Evolutionary conservation across 306 rosid species (phyloP).

Genomic region (Cicer arietinum): DNA sequence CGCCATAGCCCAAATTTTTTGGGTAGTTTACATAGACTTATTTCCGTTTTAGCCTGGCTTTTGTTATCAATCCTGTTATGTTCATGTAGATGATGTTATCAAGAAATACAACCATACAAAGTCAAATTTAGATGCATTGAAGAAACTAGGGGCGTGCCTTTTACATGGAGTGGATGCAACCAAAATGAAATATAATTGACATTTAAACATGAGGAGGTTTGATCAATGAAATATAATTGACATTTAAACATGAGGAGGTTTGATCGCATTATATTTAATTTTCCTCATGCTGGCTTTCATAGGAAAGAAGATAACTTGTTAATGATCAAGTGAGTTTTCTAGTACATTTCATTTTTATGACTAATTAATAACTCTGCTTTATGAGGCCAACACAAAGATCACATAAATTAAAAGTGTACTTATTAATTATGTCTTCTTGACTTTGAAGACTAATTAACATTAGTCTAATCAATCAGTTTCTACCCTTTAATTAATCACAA

Average conservation of each 20-base stretch:
- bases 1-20: too few relatives aligned
- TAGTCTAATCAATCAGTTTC: too few relatives aligned
- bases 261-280: slow-evolving; percentile 63
- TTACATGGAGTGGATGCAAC: slow-evolving; percentile 65
- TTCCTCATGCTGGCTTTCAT: slow-evolving; percentile 68
- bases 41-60: neutral
- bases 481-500: too few relatives aligned
- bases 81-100: slow-evolving; percentile 50
- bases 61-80: slow-evolving; percentile 1
- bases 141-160: slow-evolving; percentile 54
- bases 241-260: slow-evolving; percentile 49
- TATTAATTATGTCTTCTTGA: too few relatives aligned
- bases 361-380: too few relatives aligned
- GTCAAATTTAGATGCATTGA: slow-evolving; percentile 53
- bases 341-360: neutral
- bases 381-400: too few relatives aligned
- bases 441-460: too few relatives aligned
- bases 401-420: too few relatives aligned
- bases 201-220: slow-evolving; percentile 49
- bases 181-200: slow-evolving; percentile 47
- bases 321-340: slow-evolving; percentile 53
- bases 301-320: slow-evolving; percentile 39
- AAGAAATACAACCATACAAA: slow-evolving; percentile 58
- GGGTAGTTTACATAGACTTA: too few relatives aligned
- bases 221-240: slow-evolving; percentile 55